phyloP scores from a whole-genome alignment of 2,329 filamentous ascomycete genomes.

The Teratosphaeria destructans region DNA sequence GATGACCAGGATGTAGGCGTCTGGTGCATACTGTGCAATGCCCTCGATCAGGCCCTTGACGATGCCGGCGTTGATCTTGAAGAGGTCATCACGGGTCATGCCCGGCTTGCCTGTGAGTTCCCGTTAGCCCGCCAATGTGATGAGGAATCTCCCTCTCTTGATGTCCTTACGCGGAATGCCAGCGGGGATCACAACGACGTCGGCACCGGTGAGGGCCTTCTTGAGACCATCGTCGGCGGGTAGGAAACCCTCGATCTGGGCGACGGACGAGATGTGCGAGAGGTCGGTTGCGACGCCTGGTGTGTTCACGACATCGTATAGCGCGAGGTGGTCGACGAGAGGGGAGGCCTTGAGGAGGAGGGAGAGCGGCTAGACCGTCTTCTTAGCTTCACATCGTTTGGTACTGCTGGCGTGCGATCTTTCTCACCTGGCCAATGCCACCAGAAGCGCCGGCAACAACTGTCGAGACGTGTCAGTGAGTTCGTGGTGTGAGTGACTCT shows the following conservation, averaged over 20 bases:
- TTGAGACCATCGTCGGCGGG: constrained; percentile 76
- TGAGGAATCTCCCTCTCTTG: background rate
- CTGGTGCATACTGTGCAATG: constrained; percentile 76
- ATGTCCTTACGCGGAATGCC: constrained; percentile 72
- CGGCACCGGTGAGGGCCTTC: constrained; percentile 79
- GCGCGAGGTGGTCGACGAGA: constrained; percentile 79
- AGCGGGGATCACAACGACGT: constrained; percentile 94
- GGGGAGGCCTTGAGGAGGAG: constrained; percentile 88
- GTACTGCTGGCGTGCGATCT: background rate
- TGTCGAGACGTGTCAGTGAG: constrained; percentile 17
- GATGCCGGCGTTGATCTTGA: constrained; percentile 99
- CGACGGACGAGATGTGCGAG: constrained; percentile 89
- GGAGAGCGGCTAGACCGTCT: constrained; percentile 64
- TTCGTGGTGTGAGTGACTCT: background rate
- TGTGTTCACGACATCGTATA: constrained; percentile 99
- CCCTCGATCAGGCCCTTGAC: constrained; percentile 88
- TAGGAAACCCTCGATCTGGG: constrained; percentile 79
- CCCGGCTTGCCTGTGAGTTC: constrained; percentile 76
- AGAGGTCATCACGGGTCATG: constrained; percentile 98
- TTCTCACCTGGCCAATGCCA: constrained; percentile 88
- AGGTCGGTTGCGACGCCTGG: constrained; percentile 93
- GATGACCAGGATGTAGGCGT: constrained; percentile 92
- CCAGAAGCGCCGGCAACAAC: constrained; percentile 90
- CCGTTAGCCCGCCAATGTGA: background rate
- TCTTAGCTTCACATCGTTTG: background rate